These are phyloP conservation scores for Plasmodium sp. DNA, from an alignment of 169 alveolate species.

Conservation along the genomic window DNA sequence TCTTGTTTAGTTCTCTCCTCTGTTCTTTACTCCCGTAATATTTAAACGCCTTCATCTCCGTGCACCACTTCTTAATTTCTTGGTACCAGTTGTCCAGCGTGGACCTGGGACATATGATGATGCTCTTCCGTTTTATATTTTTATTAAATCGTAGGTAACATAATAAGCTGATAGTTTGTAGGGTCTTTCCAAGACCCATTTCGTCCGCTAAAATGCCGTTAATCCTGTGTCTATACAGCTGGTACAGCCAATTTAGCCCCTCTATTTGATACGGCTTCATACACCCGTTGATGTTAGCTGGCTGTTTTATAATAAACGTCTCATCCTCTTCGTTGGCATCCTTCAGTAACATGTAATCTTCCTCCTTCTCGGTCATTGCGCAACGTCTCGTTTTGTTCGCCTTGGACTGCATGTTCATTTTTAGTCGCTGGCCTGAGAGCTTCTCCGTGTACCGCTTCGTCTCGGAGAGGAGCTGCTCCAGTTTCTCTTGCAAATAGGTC, in stretches of 20 bases:
- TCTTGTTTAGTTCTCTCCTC: slow-evolving; percentile 83
- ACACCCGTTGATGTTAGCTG: slow-evolving; percentile 86
- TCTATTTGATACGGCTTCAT: slow-evolving; percentile 96
- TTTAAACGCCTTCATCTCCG: slow-evolving; percentile 94
- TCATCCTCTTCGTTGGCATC: slow-evolving; percentile 70
- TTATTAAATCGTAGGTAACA: slow-evolving; percentile 93
- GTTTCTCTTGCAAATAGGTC: slow-evolving; percentile 44
- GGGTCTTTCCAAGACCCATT: slow-evolving; percentile 99
- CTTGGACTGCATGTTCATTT: slow-evolving; percentile 17
- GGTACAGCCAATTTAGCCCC: slow-evolving; percentile 97
- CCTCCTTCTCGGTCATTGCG: slow-evolving; percentile 60
- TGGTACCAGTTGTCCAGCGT: slow-evolving; percentile 97
- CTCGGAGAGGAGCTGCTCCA: slow-evolving; percentile 26
- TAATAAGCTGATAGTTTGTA: slow-evolving; percentile 95
- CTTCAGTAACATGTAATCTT: slow-evolving; percentile 36
- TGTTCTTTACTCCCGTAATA: slow-evolving; percentile 96
- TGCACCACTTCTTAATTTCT: slow-evolving; percentile 96
- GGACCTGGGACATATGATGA: slow-evolving; percentile 97
- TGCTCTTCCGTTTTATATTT: slow-evolving; percentile 95
- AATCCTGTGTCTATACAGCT: slow-evolving; percentile 94
- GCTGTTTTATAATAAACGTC: slow-evolving; percentile 67
- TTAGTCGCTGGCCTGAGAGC: slow-evolving; percentile 40
- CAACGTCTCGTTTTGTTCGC: slow-evolving; percentile 21
- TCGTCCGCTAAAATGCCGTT: slow-evolving; percentile 99
- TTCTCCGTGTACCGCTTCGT: slow-evolving; percentile 61